These are phyloP conservation scores for Pluteus cervinus DNA, from an alignment of 768 basidiomycete genomes.

Conservation along the genomic window DNA sequence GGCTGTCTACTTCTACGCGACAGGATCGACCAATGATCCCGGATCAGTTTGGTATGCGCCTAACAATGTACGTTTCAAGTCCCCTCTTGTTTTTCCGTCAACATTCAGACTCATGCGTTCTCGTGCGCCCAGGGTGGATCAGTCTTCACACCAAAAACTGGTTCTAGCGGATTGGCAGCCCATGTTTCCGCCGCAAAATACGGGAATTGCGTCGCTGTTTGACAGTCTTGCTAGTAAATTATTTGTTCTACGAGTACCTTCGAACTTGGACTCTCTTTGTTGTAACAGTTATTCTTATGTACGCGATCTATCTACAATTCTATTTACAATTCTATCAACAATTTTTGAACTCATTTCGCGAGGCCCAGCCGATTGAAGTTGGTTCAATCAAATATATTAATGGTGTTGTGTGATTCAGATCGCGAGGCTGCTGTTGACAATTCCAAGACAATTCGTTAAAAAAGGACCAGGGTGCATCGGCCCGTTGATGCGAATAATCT, in stretches of 20 bases:
- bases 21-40: constrained; percentile 30
- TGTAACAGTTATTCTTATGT: no score
- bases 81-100: background rate
- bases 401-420: no score
- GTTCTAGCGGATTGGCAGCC: constrained; percentile 36
- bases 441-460: no score
- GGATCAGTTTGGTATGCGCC: constrained; percentile 44
- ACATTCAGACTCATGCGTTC: background rate
- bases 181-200: constrained; percentile 38
- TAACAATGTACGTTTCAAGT: constrained; percentile 23
- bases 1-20: constrained; percentile 39
- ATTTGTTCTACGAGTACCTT: constrained; percentile 5
- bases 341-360: no score
- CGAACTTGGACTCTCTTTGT: constrained; percentile 19
- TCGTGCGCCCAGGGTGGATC: constrained; percentile 32
- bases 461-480: no score
- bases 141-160: constrained; percentile 39
- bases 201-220: constrained; percentile 36
- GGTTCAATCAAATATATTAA: no score
- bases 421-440: no score
- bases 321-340: no score
- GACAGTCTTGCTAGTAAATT: constrained; percentile 10
- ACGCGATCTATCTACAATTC: no score
- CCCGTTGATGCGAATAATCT: no score
- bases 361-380: no score